Base-by-base conservation (phyloP, 176 grass and related monocot genomes). In the Canna indica region DNA sequence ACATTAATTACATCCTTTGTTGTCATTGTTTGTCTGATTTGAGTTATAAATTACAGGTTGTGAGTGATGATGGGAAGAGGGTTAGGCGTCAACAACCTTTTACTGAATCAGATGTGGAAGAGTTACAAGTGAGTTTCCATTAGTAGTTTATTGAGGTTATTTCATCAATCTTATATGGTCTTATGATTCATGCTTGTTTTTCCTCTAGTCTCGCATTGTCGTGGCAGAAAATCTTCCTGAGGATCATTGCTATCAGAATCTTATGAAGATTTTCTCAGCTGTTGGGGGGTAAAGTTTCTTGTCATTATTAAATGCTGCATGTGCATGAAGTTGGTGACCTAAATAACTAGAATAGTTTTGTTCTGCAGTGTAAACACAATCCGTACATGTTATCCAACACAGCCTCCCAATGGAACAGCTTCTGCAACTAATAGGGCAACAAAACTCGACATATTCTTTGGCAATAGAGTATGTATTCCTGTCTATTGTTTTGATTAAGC, bases 191-290 rank as follows among this genome's bases (percentile, higher is more conserved):
- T 73, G 31, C 68, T 31, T 36, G 27, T n/a, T 64, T 28, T 70
- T 67, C 47, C 12, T 82, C 56, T 69, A 99, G 94, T 84, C 90
- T 32, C 90, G 94, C 32, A 99, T 99, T 69, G 84, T 99, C 68
- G 94, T 99, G 65, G 90, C 86, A 52, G 94, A 99, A 83, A 99
- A 99, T 79, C 78, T 99, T 60, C 94, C 94, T 74, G 94, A 99
- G 75, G 94, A 99, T 84, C 94, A 99, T 78, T 93, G 86, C 77
- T 93, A 99, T 82, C 94, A 93, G 68, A 99, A 99, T 68, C 81
- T 99, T 72, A 88, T 99, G 94, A 99, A 87, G 80, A 73, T 99
- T 47, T 99, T 99, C 83, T 99, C 94, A 72, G 30, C 73, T 82
- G 90, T 85, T 78, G 94, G 94, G 72, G 90, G 90, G 94, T 99